Evolutionary conservation across 176 grass and related monocot species (phyloP).

Genomic region (Oryza coarctata): DNA sequence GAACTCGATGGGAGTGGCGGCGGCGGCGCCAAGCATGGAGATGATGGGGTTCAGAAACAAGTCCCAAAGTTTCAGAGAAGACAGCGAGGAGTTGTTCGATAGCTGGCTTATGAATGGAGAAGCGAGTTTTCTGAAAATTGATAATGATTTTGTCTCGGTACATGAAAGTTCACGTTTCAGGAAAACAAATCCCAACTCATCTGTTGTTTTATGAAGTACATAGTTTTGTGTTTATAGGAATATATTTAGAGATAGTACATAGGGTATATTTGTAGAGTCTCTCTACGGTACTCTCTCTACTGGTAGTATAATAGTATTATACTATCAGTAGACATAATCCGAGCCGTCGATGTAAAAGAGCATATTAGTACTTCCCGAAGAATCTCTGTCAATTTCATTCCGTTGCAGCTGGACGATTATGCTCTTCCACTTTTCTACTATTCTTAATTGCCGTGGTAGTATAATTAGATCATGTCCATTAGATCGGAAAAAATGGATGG

Average conservation of each 20-base stretch:
- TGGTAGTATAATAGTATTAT: too few species aligned
- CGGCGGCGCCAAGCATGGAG: constrained; percentile 58
- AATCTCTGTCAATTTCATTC: too few species aligned
- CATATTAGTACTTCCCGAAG: too few species aligned
- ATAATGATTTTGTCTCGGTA: neutral
- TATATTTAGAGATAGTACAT: neutral
- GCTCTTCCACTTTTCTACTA: too few species aligned
- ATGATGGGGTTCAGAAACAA: constrained; percentile 62
- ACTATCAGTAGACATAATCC: too few species aligned
- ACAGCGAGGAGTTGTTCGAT: constrained; percentile 73
- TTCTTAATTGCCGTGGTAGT: too few species aligned
- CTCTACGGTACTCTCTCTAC: too few species aligned
- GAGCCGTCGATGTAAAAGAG: too few species aligned
- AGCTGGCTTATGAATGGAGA: constrained; percentile 80
- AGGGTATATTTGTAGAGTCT: too few species aligned
- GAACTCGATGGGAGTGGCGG: constrained; percentile 49
- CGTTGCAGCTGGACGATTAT: too few species aligned
- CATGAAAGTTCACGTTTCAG: neutral
- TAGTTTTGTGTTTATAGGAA: neutral
- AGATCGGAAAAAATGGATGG: too few species aligned
- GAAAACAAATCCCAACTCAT: neutral
- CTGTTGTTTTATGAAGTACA: neutral
- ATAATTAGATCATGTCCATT: too few species aligned
- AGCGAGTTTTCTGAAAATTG: constrained; percentile 44
- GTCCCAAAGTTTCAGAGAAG: constrained; percentile 56